Conservation (phyloP, 805 yeast genomes). For the Myxozyma udenii region DNA sequence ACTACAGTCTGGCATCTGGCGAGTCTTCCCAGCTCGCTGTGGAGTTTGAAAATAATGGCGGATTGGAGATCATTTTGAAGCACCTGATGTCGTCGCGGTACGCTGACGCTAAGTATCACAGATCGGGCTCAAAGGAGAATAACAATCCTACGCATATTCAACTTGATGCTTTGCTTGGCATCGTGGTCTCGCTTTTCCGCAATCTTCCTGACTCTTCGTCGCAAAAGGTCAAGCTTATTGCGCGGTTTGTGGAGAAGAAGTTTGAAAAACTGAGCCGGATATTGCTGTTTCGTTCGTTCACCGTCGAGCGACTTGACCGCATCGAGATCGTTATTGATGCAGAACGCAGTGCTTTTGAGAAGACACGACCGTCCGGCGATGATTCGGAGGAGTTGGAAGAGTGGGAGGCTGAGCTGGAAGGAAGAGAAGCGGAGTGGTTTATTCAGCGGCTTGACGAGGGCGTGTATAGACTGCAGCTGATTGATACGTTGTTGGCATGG, state of each 20-base stretch:
- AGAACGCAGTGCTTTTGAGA: slow-evolving; percentile 17
- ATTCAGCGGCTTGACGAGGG: slow-evolving; percentile 27
- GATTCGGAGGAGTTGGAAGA: slow-evolving; percentile 9
- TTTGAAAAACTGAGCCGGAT: slow-evolving; percentile 23
- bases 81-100: slow-evolving; percentile 21
- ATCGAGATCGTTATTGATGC: slow-evolving; percentile 4
- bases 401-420: slow-evolving; percentile 20
- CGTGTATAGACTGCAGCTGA: slow-evolving; percentile 21
- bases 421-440: slow-evolving; percentile 28
- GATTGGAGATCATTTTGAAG: slow-evolving; percentile 24
- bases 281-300: slow-evolving; percentile 7
- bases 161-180: slow-evolving; percentile 28
- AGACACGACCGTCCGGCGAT: slow-evolving; percentile 11
- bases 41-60: slow-evolving; percentile 28
- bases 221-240: slow-evolving; percentile 24
- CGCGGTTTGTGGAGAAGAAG: slow-evolving; percentile 28
- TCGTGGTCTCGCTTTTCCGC: slow-evolving; percentile 28
- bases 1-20: slow-evolving; percentile 26
- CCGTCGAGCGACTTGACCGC: slow-evolving; percentile 10
- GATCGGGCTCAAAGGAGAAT: slow-evolving; percentile 9
- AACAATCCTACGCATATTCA: slow-evolving; percentile 12
- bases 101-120: slow-evolving; percentile 13
- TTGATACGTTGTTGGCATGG: slow-evolving; percentile 29
- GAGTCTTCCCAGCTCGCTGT: slow-evolving; percentile 8
- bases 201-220: slow-evolving; percentile 25